A percentile compares a stretch with the other conserved stretches of the same genome.
Evolutionary conservation across 257 asterid genomes (phyloP).

Genomic region (Rehmannia glutinosa): DNA sequence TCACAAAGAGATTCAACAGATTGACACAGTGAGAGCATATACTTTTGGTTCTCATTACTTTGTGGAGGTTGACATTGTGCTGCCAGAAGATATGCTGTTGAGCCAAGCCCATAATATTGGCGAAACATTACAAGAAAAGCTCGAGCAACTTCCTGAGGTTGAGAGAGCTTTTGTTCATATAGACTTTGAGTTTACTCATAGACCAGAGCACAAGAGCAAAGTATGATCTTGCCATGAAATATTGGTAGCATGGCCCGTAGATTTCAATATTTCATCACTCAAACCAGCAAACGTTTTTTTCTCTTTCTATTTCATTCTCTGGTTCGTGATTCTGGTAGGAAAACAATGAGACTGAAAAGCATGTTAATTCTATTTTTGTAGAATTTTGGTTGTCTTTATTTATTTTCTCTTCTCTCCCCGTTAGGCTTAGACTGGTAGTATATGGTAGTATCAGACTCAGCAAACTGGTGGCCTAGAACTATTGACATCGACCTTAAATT

Average conservation of each 20-base stretch:
- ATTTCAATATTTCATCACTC: not conserved
- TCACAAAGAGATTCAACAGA: slow-evolving; percentile 63
- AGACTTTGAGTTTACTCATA: slow-evolving; percentile 72
- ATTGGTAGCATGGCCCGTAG: too few relatives aligned
- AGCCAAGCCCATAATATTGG: slow-evolving; percentile 86
- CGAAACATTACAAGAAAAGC: slow-evolving; percentile 70
- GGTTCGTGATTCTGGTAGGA: too few relatives aligned
- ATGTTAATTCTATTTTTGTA: not conserved
- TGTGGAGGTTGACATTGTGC: slow-evolving; percentile 86
- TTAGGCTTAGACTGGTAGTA: not conserved
- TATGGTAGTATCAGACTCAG: not conserved
- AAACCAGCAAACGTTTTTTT: not conserved
- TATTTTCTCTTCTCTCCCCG: not conserved
- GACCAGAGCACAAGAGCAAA: slow-evolving; percentile 64
- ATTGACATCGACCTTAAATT: not conserved
- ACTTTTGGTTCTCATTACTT: slow-evolving; percentile 86
- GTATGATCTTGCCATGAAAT: slow-evolving; percentile 13
- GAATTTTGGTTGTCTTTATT: not conserved
- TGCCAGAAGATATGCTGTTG: slow-evolving; percentile 72
- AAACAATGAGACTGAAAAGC: not conserved
- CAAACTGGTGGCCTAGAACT: not conserved
- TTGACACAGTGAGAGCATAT: slow-evolving; percentile 85
- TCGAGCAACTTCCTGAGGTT: slow-evolving; percentile 71
- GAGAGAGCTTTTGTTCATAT: slow-evolving; percentile 87
- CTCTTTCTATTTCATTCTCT: not conserved